Base-by-base conservation (phyloP, 139 green algal species). In the Chlamydomonas asymmetrica region DNA sequence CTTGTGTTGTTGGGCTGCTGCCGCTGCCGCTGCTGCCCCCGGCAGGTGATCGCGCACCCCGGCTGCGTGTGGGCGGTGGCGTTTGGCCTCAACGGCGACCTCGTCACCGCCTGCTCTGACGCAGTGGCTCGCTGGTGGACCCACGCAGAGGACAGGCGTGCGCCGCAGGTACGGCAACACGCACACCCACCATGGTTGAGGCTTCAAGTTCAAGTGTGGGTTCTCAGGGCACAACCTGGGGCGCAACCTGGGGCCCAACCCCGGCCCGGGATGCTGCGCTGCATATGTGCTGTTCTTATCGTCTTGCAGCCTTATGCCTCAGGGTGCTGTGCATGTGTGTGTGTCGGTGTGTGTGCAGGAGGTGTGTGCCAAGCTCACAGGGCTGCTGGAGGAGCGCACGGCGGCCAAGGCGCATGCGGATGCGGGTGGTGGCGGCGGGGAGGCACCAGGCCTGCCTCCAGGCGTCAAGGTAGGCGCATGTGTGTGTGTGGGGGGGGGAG, bases 1-100 rank as follows among this genome's bases (percentile, higher is more conserved):
- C n/a, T n/a, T n/a, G n/a, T n/a, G n/a, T n/a, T n/a, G n/a, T n/a
- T n/a, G n/a, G n/a, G n/a, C n/a, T n/a, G n/a, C n/a, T 50, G 6
- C 39, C 25, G 4, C 37, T 23, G 25, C 4, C 63, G 18, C 40
- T 7, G 39, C 25, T 4, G 37, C 13, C 6, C 37, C 35, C 61
- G 22, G 37, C 81, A 93, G 81, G 75, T 80, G 20, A 66, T 97
- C 3, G 84, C 95, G 75, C 93, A 97, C 76, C 87, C 93, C 13
- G 91, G 88, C 9, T 97, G 92, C 76, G 80, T 98, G n/a, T 99
- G 96, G 96, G 90, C 74, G 25, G 86, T 96, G 18, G 81, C 73
- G 3, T 98, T 95, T 81, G 75, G 39, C 1, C 34, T 38, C 3
- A 63, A 82, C 43, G 86, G 89, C 9, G 81, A 88, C 62, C 80